Base-by-base conservation (phyloP, 1,284 basidiomycete genomes). In the Clitocybe nebularis region DNA sequence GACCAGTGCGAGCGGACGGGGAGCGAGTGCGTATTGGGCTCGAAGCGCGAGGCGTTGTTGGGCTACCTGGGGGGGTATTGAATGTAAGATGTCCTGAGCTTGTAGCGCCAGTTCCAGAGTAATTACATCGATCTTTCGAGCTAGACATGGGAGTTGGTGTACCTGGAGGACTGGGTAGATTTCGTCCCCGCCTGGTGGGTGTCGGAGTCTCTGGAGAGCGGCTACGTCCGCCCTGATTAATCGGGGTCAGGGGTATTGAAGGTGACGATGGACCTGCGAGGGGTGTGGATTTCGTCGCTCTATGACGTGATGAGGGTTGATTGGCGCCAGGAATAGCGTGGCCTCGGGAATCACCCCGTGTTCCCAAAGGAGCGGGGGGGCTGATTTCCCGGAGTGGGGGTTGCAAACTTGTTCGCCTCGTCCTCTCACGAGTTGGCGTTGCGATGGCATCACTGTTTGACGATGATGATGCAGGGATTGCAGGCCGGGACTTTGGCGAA, bases 401-500 rank as follows among this genome's bases (percentile, higher is more conserved):
- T 48, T 73, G 70, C 45, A 66, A 59, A 49, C 60, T 72, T 25
- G 68, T 54, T 47, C 66, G 64, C 44, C 68, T 59, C 25, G 63
- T 49, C 45, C 69, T 67, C 40, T 71, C 66, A 41, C 67, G 67
- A 17, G 67, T 53, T 33, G 74, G 72, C 21, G 74, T 69, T 14
- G 63, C 58, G 36, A 71, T 55, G 33, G 63, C 62, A 50, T 69
- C 59, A 53, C 57, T 63, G 24, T 57, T 60, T 20, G 74, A 70
- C 16, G 72, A 67, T 17, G 77, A 72, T 39, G 68, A 68, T 25
- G 62, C 64, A 40, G 70, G 68, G 6, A 74, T 63, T 36, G 70
- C 68, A n/a, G 74, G 61, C 44, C 72, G 72, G 30, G 75, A 74
- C 54, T 68, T 71, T 21, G 74, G 69, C 28, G 75, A 74, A 43